Evolutionary conservation across 164 flowering plant genomes (phyloP), one percentile per base, ranked within the genome.

Genomic region (Euptelea pleiosperma): DNA sequence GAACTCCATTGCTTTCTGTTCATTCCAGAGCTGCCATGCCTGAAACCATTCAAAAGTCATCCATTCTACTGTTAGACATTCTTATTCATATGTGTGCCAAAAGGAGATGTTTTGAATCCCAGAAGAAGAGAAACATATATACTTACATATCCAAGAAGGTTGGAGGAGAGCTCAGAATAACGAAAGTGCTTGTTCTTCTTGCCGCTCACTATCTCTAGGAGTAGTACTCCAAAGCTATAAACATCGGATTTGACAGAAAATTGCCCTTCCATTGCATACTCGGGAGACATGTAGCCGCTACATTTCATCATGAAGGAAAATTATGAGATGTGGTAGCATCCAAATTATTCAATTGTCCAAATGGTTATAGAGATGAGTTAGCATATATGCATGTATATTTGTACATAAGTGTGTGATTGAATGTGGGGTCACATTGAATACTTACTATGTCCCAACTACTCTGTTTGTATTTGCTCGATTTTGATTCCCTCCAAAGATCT

Each of bases 381-480:
- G n/a, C n/a, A n/a, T n/a, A 34, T 28, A 15, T 8, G 26, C 8
- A 4, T 3, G 8, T n/a, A 34, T 35, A 35, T 16, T 16, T 14
- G 14, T 25, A 4, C 15, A 25, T n/a, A n/a, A n/a, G n/a, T n/a
- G n/a, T n/a, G n/a, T n/a, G n/a, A n/a, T n/a, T 18, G 37, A 31
- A 22, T 26, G 16, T 3, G 22, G 2, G 50, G 15, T 22, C 0
- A 2, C 16, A 1, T 34, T 22, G 33, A 40, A 14, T 19, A 67
- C 75, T 71, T 59, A 71, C 75, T 55, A 71, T 55, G 75, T 71
- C 5, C 75, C 71, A n/a, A 71, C 70, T 11, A 70, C 60, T 61
- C 64, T 61, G 45, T 30, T 59, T 34, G 75, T 71, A 55, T 63
- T 71, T 50, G 59, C 68, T 55, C 63, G 48, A 16, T 48, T 49